A percentile compares a stretch with the other conserved stretches of the same genome.
Conservation (phyloP, 164 flowering plant species). For the Tinospora cordifolia region DNA sequence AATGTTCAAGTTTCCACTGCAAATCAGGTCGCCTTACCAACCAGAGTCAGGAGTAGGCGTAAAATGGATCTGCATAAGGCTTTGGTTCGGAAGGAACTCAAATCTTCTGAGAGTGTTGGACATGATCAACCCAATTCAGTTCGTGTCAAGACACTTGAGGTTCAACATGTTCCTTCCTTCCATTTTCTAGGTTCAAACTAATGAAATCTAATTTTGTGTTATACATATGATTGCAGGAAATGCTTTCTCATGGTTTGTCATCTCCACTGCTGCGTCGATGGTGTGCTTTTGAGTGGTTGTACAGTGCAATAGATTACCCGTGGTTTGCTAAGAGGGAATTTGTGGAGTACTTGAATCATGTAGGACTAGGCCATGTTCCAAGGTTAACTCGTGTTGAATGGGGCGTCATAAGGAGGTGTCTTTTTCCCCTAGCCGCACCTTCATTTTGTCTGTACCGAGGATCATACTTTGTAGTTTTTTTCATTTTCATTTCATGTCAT, state of each 20-base stretch:
- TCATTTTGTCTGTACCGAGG: not conserved
- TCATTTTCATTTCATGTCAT: not conserved
- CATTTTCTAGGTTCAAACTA: not conserved
- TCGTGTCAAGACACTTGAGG: conserved; percentile 38
- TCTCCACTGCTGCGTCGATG: conserved; percentile 59
- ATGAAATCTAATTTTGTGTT: not conserved
- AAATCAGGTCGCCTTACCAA: conserved; percentile 37
- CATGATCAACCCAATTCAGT: conserved; percentile 27
- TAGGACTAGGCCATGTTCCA: conserved; percentile 83
- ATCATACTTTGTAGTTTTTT: not conserved
- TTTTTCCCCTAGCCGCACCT: not conserved
- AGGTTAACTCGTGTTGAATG: conserved; percentile 92
- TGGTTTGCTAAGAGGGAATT: conserved; percentile 96
- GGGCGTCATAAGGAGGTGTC: conserved; percentile 93
- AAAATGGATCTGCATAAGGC: conserved; percentile 41
- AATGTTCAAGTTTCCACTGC: conserved; percentile 28
- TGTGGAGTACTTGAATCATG: conserved; percentile 90
- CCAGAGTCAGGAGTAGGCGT: conserved; percentile 59
- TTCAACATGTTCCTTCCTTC: conserved; percentile 11
- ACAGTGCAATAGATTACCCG: conserved; percentile 91
- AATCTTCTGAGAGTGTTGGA: conserved; percentile 27
- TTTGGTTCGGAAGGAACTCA: conserved; percentile 25
- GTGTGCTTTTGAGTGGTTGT: conserved; percentile 93
- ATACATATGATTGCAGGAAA: conserved; percentile 40
- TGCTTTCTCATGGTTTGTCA: conserved; percentile 52